Percentiles rank a stretch among this genome's conserved stretches.
phyloP scores from a whole-genome alignment of 1,284 basidiomycete genomes.

The Neonothopanus nambi region DNA sequence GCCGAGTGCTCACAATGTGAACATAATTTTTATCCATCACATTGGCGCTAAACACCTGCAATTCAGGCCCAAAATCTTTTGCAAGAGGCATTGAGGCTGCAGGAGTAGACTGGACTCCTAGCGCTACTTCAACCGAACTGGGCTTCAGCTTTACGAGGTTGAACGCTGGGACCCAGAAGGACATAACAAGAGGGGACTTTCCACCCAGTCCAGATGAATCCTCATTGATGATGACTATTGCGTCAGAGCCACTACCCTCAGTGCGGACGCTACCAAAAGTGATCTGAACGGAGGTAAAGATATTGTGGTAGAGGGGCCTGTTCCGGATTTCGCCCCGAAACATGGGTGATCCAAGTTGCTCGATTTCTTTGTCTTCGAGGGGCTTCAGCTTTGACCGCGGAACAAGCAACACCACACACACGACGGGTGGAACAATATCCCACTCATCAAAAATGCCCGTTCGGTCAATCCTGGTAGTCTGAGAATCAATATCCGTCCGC shows the following conservation, averaged over 20 bases:
- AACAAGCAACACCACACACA: slow-evolving; percentile 35
- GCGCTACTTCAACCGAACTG: slow-evolving; percentile 23
- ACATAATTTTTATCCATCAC: slow-evolving; percentile 33
- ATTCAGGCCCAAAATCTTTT: slow-evolving; percentile 26
- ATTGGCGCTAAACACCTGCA: slow-evolving; percentile 30
- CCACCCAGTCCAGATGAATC: slow-evolving; percentile 34
- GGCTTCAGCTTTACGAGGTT: slow-evolving; percentile 28
- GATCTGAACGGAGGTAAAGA: slow-evolving; percentile 36
- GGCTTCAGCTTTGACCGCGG: slow-evolving; percentile 30
- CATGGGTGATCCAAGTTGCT: slow-evolving; percentile 33
- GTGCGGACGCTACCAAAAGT: slow-evolving; percentile 34
- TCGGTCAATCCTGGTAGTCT: slow-evolving; percentile 12
- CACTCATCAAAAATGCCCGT: slow-evolving; percentile 24
- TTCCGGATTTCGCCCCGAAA: slow-evolving; percentile 35
- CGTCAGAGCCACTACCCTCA: slow-evolving; percentile 10
- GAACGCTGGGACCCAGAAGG: slow-evolving; percentile 32
- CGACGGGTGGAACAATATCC: slow-evolving; percentile 33
- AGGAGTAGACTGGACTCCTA: slow-evolving; percentile 30
- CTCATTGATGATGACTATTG: slow-evolving; percentile 31
- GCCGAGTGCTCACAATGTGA: slow-evolving; percentile 17
- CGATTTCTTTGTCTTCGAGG: slow-evolving; percentile 27
- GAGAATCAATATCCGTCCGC: not conserved
- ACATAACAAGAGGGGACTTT: slow-evolving; percentile 32
- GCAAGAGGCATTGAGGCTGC: slow-evolving; percentile 14
- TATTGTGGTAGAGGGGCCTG: slow-evolving; percentile 27